Base-by-base conservation (phyloP, 2,329 filamentous ascomycete genomes). In the Trichophyton benhamiae region DNA sequence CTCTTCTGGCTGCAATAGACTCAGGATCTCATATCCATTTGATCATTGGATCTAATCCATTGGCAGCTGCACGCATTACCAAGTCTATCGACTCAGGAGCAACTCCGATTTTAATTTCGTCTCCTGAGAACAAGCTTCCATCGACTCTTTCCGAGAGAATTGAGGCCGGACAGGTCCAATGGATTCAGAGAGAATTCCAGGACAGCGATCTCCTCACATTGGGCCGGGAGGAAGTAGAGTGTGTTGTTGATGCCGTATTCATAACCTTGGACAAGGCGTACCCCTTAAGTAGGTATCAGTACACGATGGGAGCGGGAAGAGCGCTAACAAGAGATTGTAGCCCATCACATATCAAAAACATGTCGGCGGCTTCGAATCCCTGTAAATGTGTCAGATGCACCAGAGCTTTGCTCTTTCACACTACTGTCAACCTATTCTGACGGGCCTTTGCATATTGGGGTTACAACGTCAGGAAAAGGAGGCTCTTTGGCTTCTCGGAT, bases 401-500 rank as follows among this genome's bases (percentile, higher is more conserved):
- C 92, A 0, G 81, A 84, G 38, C 85, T 97, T 15, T 96, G 91
- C 77, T 89, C 89, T 27, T 96, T 99, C 73, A 87, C 88, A 3
- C 81, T 99, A 59, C 84, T 97, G 53, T 94, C 91, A 25, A 95
- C 89, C 6, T 86, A 97, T 73, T 85, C 83, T 60, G 91, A 96
- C 69, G 94, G 94, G 0, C 92, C 94, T 8, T 80, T 99, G 46
- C 94, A 97, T 72, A 87, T 99, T 63, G 94, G 94, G 64, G 88
- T 99, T 62, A 97, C 94, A 2, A 97, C 94, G 0, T 96, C 95
- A 62, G 92, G 94, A 20, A 87, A 88, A 68, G 94, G 94, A 1
- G 97, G 94, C 78, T 96, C 96, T 75, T 82, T 99, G 33, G 89
- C 94, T 4, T 89, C 90, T 8, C 83, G 94, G 27, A 89, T 99